Evolutionary conservation across 2,329 filamentous ascomycete species (phyloP).

Genomic region (Penicillium paneum): DNA sequence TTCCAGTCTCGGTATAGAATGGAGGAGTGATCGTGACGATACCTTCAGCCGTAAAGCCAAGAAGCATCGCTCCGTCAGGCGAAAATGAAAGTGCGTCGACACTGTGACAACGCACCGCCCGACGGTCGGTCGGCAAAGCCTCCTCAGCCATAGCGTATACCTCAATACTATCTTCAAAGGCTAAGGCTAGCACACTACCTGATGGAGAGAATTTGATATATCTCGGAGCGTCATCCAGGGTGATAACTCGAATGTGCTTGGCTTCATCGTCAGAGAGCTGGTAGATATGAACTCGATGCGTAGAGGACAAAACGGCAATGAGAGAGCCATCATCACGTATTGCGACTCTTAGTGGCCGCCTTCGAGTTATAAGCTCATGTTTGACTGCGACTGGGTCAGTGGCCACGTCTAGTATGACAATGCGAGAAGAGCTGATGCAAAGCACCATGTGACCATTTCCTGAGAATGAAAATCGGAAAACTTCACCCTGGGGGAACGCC

Average conservation of each 20-base stretch:
- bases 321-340: conserved; percentile 74
- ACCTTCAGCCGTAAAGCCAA: conserved; percentile 69
- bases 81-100: conserved; percentile 75
- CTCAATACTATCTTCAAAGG: conserved; percentile 85
- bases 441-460: conserved; percentile 70
- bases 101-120: conserved; percentile 73
- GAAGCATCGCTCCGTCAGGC: conserved; percentile 70
- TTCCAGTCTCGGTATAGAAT: conserved; percentile 62
- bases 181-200: conserved; percentile 76
- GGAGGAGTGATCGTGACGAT: conserved; percentile 76
- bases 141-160: conserved; percentile 70
- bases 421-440: conserved; percentile 79
- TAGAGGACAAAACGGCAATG: conserved; percentile 74
- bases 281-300: conserved; percentile 85
- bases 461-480: conserved; percentile 79
- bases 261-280: conserved; percentile 63
- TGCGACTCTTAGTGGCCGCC: conserved; percentile 71
- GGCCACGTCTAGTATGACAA: conserved; percentile 71
- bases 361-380: conserved; percentile 74
- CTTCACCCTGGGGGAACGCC: conserved; percentile 74
- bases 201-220: conserved; percentile 78
- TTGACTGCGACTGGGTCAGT: conserved; percentile 60
- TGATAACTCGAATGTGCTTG: conserved; percentile 68
- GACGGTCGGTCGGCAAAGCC: conserved; percentile 62
- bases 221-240: conserved; percentile 73